Percentiles rank a stretch among this genome's conserved stretches.
Conservation (phyloP, 139 green algal species). For the Eudorina sp. region DNA sequence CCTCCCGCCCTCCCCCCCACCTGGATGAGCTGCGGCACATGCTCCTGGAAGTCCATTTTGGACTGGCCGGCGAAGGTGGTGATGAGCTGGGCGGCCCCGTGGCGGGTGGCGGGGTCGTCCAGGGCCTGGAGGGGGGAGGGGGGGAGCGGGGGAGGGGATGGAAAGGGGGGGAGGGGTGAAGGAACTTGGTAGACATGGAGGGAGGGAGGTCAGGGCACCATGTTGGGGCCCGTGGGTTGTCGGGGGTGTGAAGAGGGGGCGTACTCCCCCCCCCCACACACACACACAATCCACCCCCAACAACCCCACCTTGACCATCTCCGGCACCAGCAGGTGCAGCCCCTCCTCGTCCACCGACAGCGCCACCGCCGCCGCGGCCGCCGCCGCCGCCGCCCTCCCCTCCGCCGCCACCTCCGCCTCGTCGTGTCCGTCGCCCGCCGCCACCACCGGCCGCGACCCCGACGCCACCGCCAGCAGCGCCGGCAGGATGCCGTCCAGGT, state of each 20-base stretch:
- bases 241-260: too few species aligned
- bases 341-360: slow-evolving; percentile 77
- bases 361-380: slow-evolving; percentile 42
- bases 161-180: not conserved
- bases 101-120: slow-evolving; percentile 69
- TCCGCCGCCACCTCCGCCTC: slow-evolving; percentile 34
- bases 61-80: slow-evolving; percentile 26
- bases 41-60: slow-evolving; percentile 56
- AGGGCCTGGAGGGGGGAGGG: slow-evolving; percentile 56
- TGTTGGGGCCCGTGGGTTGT: too few species aligned
- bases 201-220: too few species aligned
- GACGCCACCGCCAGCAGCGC: slow-evolving; percentile 71
- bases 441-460: slow-evolving; percentile 16
- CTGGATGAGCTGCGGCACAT: slow-evolving; percentile 57
- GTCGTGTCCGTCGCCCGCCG: not conserved
- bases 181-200: not conserved
- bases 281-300: not conserved
- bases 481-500: slow-evolving; percentile 81
- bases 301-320: slow-evolving; percentile 72
- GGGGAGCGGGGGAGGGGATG: not conserved
- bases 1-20: not conserved
- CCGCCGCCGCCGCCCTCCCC: not conserved
- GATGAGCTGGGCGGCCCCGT: slow-evolving; percentile 41
- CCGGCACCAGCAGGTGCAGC: slow-evolving; percentile 79
- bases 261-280: not conserved